Evolutionary conservation across 2,329 filamentous ascomycete genomes (phyloP), one percentile per base, ranked within the genome.

Genomic region (Fusarium gaditjirri): DNA sequence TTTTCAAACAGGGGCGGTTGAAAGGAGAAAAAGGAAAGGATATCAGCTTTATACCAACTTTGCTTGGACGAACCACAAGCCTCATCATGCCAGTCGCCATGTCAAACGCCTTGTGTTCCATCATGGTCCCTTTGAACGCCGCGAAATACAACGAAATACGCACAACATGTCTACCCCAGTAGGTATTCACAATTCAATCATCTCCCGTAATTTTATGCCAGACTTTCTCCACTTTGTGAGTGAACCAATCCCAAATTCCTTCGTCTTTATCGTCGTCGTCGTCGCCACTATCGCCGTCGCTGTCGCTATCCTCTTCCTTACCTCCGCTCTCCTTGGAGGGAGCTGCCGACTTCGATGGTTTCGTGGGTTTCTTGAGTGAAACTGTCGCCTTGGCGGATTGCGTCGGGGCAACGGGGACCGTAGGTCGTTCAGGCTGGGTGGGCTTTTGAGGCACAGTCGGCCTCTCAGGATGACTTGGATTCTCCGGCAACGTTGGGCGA

Each of bases 211-310:
- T 79, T 73, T 86, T 85, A 41, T 81, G 79, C 86, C 85, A 87
- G 27, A 84, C 79, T 38, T 84, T 78, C 36, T 80, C 81, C 17
- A 88, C 76, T 68, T 87, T 84, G 39, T 83, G 84, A 5, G 81
- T 84, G 17, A 89, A 73, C 87, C 87, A 89, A 53, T 86, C 81
- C 85, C 86, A 88, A 38, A 85, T 81, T 8, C 79, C 78, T 66
- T 84, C 77, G 21, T 80, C 77, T 38, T 80, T 77, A 21, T 53
- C 27, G 2, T 80, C 72, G 10, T 78, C 72, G 6, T 77, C 76
- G 8, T 79, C 76, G 4, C 33, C 46, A 9, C 58, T 57, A 13
- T 76, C 63, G 8, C 65, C 61, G 4, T 73, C 61, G 6, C 63
- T 71, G 5, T 73, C 60, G 23, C 62, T 58, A 13, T 66, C 71